Conservation (phyloP, 805 yeast genomes). For the Ogataea trehalophila region DNA sequence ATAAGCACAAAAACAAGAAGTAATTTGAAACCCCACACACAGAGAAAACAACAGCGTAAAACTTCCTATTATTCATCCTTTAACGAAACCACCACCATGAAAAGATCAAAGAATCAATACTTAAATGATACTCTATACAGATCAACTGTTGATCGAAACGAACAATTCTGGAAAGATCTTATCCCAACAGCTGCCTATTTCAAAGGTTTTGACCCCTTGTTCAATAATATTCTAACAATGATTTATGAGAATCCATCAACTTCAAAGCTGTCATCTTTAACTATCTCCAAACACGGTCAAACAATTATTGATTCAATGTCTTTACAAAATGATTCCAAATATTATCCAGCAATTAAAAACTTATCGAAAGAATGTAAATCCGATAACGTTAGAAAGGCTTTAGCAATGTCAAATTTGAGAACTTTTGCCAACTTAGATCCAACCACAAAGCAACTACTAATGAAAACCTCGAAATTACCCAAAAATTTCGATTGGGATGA, state of each 20-base stretch:
- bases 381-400: slow-evolving; percentile 63
- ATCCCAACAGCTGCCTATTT: slow-evolving; percentile 50
- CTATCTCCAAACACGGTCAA: slow-evolving; percentile 64
- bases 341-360: slow-evolving; percentile 75
- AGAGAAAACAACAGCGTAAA: slow-evolving; percentile 4
- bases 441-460: slow-evolving; percentile 13
- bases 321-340: slow-evolving; percentile 55
- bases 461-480: slow-evolving; percentile 16
- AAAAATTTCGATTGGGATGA: slow-evolving; percentile 59
- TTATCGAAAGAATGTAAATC: slow-evolving; percentile 42
- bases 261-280: slow-evolving; percentile 44
- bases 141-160: slow-evolving; percentile 15
- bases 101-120: slow-evolving; percentile 17
- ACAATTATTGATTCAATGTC: slow-evolving; percentile 55
- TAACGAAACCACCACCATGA: slow-evolving; percentile 16
- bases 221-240: slow-evolving; percentile 44
- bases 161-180: slow-evolving; percentile 36
- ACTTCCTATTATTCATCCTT: slow-evolving; percentile 16
- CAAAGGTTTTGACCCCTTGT: slow-evolving; percentile 42
- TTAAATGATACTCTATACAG: slow-evolving; percentile 9
- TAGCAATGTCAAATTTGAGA: slow-evolving; percentile 70
- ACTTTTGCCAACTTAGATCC: slow-evolving; percentile 56
- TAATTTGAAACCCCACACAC: not conserved
- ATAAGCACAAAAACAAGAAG: not conserved
- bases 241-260: slow-evolving; percentile 46